These are phyloP conservation scores for Selaginella tamariscina DNA, from an alignment of 75 land plant genomes.

Conservation along the genomic window DNA sequence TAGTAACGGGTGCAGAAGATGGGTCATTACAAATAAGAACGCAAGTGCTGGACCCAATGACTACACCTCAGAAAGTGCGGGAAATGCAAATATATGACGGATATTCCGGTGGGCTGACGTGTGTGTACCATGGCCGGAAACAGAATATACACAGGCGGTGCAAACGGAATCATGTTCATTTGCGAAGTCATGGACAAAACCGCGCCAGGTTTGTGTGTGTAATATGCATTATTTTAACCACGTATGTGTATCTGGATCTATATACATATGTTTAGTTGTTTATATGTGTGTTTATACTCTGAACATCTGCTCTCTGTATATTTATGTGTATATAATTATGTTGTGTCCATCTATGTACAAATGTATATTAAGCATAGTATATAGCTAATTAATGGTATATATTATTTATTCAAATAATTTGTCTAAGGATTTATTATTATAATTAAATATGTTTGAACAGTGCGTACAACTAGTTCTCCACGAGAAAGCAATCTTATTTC, in stretches of 20 bases:
- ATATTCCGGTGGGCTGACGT: conserved; percentile 17
- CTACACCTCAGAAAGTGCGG: conserved; percentile 21
- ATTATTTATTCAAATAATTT: no score
- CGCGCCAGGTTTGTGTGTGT: not conserved
- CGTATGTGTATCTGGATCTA: no score
- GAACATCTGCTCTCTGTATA: no score
- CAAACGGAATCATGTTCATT: conserved; percentile 21
- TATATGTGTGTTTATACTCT: no score
- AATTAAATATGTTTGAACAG: not conserved
- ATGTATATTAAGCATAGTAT: no score
- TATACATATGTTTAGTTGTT: no score
- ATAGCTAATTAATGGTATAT: no score
- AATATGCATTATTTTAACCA: no score
- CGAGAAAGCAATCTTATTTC: not conserved
- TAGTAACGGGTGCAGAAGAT: conserved; percentile 24
- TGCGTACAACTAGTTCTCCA: not conserved
- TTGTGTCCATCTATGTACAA: no score
- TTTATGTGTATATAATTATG: no score
- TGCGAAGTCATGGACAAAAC: conserved; percentile 11
- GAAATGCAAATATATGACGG: conserved; percentile 28
- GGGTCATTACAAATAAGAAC: conserved; percentile 24
- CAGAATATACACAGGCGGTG: conserved; percentile 21
- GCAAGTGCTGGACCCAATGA: conserved; percentile 16
- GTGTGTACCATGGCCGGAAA: conserved; percentile 13
- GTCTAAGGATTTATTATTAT: not conserved